Evolutionary conservation across 2,329 filamentous ascomycete species (phyloP), one percentile per base, ranked within the genome.

Genomic region (Akanthomyces lecanii): DNA sequence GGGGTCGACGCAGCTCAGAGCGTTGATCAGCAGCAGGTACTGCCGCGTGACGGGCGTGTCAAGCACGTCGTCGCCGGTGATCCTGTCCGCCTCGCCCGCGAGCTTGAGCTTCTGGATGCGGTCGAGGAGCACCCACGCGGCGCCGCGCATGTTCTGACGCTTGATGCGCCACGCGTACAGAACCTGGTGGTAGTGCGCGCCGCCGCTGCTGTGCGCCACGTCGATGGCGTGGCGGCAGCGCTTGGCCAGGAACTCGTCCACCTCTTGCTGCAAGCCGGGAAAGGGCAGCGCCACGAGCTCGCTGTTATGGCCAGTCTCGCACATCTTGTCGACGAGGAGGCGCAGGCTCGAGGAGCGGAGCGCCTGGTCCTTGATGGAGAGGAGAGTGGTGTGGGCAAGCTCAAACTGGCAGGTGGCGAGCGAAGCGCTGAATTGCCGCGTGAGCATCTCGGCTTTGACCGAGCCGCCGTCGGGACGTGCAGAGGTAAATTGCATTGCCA

Each of bases 21-120:
- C 89, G 73, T 99, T 99, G 78, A 99, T 96, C 51, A 99, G 84
- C 65, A 92, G 83, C n/a, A 98, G 79, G 70, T 96, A 95, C 70
- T 91, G 89, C 68, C 90, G 85, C 53, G 89, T 87, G 38, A 90
- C 82, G 0, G 82, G 81, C 0, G 86, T 89, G 68, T 89, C 86
- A 12, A 87, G 77, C 4, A 81, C 79, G 65, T 88, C 85, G 21
- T 82, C 82, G 4, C 78, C 78, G 1, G 77, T 69, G n/a, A 83
- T 75, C 65, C 79, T 81, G 65, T 88, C 84, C 3, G 83, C 85
- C 66, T 87, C 83, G 28, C 85, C 84, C 0, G 84, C 79, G 30
- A 79, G 77, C 65, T 82, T 81, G 18, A 90, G 78, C 72, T 85
- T 86, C 67, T 86, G 83, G 60, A 90, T 82, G 42, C 85, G 81